Evolutionary conservation across 1,284 basidiomycete genomes (phyloP), one percentile per base, ranked within the genome.

Genomic region (Ustilago cynodontis): DNA sequence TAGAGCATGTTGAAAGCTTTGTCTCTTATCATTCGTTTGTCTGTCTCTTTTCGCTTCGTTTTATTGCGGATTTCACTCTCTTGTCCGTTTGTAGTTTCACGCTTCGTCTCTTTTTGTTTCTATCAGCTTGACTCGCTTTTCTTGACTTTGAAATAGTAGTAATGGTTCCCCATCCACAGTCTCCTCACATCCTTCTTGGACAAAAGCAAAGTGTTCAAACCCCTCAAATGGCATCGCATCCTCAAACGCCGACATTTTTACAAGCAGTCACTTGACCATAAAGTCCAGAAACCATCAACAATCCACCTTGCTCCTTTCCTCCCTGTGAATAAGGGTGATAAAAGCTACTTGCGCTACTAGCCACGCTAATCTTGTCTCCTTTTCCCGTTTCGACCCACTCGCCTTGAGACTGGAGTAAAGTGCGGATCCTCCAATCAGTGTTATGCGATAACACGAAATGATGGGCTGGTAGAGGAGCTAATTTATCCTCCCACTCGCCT

Each of bases 231-330:
- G n/a, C 41, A 43, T 43, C 20, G 20, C 41, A n/a, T 26, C 11
- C 3, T 35, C 47, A 72, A 39, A 49, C 63, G 39, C 52, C 58
- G 16, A 77, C 64, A 24, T 61, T 59, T 1, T 35, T 53, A 52
- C 75, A 77, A 1, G 54, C 52, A 4, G 60, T 28, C 1, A 73
- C 41, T 0, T 33, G 8, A 16, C 22, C 65, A 56, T 73, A 71
- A 10, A 74, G 66, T 1, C 63, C 71, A 0, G 66, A 60, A 57
- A 77, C 66, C 41, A 77, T 16, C 29, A 77, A 41, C 1, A 65
- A 66, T n/a, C 67, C 62, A 6, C 53, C 56, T 2, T 28, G 4
- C 0, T 14, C 24, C 10, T 37, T n/a, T 18, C n/a, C n/a, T n/a
- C n/a, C n/a, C n/a, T n/a, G n/a, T n/a, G 45, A 0, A 31, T 57